A percentile compares a stretch with the other conserved stretches of the same genome.
phyloP scores from a whole-genome alignment of 169 alveolate species.

The Perkinsus olseni region DNA sequence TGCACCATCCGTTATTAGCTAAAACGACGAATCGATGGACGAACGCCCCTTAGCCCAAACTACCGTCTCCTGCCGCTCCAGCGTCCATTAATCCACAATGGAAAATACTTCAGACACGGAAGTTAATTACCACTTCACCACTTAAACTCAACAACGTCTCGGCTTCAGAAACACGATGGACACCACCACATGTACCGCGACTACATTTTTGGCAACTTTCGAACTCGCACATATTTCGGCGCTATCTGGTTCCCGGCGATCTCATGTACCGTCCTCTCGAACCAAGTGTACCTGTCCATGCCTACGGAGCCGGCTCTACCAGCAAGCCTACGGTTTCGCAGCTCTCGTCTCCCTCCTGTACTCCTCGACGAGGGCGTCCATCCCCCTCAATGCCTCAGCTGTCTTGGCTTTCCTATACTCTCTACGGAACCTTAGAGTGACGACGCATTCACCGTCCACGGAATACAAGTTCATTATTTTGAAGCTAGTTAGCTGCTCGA shows the following conservation, averaged over 20 bases:
- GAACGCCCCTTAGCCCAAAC: not conserved
- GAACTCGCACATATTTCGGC: slow-evolving; percentile 60
- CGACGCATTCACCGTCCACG: not conserved
- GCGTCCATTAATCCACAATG: not conserved
- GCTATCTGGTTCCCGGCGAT: slow-evolving; percentile 69
- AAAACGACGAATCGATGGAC: not conserved
- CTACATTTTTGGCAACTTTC: slow-evolving; percentile 44
- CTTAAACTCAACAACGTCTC: not conserved
- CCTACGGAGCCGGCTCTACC: slow-evolving; percentile 39
- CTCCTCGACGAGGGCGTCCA: slow-evolving; percentile 36
- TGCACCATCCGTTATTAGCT: slow-evolving; percentile 69
- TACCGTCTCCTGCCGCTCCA: not conserved
- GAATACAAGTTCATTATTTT: no score
- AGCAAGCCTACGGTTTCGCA: not conserved
- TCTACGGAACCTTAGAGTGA: not conserved
- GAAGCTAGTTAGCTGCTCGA: no score
- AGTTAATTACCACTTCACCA: not conserved
- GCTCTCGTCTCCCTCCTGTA: slow-evolving; percentile 25
- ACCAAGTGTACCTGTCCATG: slow-evolving; percentile 47
- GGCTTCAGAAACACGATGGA: not conserved
- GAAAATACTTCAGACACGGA: no score
- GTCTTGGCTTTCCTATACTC: slow-evolving; percentile 21
- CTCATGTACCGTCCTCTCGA: slow-evolving; percentile 61
- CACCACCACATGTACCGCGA: not conserved
- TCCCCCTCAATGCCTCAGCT: slow-evolving; percentile 35